phyloP scores from a whole-genome alignment of 2,329 filamentous ascomycete species.

The Alternaria alternata region DNA sequence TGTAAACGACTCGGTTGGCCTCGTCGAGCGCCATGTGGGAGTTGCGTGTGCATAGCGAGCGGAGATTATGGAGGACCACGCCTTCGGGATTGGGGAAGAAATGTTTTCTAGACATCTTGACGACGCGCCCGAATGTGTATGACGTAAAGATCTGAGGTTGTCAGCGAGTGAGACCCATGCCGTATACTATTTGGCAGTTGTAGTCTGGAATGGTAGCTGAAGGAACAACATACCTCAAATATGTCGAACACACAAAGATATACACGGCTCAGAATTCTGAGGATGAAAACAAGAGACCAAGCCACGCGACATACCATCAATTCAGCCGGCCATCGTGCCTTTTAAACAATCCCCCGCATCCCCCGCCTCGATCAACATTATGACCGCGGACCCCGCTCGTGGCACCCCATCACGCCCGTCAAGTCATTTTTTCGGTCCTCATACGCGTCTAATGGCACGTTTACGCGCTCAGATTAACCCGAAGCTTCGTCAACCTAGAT shows the following conservation, averaged over 20 bases:
- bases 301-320: not conserved
- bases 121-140: not conserved
- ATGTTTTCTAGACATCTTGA: conserved; percentile 63
- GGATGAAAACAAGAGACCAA: not conserved
- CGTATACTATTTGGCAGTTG: not conserved
- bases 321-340: conserved; percentile 22
- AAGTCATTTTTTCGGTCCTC: not conserved
- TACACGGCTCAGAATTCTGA: not conserved
- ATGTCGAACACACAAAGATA: not conserved
- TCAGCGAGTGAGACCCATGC: not conserved
- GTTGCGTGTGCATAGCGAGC: conserved; percentile 58
- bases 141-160: not conserved
- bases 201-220: not conserved
- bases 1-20: conserved; percentile 59
- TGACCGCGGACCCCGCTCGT: conserved; percentile 17
- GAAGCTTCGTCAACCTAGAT: conserved; percentile 6
- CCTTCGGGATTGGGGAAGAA: conserved; percentile 62
- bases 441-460: not conserved
- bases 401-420: not conserved
- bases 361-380: conserved; percentile 33
- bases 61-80: conserved; percentile 59
- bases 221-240: not conserved
- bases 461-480: conserved; percentile 4
- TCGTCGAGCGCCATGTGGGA: conserved; percentile 54
- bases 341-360: conserved; percentile 35